Evolutionary conservation across 345 rosid genomes (phyloP), one percentile per base, ranked within the genome.

Genomic region (Euphorbia pulcherrima): DNA sequence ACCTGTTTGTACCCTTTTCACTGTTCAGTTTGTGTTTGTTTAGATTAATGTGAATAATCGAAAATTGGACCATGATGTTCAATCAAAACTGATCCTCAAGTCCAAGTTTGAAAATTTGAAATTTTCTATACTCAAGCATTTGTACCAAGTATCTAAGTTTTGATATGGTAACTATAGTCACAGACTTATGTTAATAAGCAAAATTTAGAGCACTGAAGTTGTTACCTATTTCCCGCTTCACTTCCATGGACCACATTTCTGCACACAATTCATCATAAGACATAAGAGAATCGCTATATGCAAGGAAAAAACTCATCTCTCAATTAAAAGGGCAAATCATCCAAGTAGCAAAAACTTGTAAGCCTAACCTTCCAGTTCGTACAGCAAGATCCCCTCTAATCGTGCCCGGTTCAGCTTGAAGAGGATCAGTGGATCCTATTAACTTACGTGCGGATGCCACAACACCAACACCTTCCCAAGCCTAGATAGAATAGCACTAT

Each of bases 211-310:
- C 61, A 56, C 30, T n/a, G 53, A 67, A 55, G 58, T 44, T 8
- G 74, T 73, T 75, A 90, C 98, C 97, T 60, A 88, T 80, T 83
- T 90, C 97, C 59, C 97, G 96, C 80, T 84, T 78, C 97, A 74
- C 99, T 94, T 50, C 99, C 99, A 75, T 94, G 99, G 60, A 94
- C 79, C 37, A 89, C 89, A 75, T 91, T 94, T 84, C 99, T 94
- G 94, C 74, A 62, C 50, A 81, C n/a, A n/a, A n/a, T n/a, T 41
- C 41, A 69, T 63, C 72, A 75, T 58, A 69, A 67, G 67, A 40
- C 9, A 26, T 3, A 39, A 50, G 8, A 4, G 55, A 62, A 47
- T 44, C 44, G 51, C 37, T n/a, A 53, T 6, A 20, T 26, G 56
- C 24, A 72, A 24, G 28, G 27, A 18, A 29, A n/a, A n/a, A 48